Conservation (phyloP, 495 filamentous ascomycete species). For the Penicillium chermesinum region DNA sequence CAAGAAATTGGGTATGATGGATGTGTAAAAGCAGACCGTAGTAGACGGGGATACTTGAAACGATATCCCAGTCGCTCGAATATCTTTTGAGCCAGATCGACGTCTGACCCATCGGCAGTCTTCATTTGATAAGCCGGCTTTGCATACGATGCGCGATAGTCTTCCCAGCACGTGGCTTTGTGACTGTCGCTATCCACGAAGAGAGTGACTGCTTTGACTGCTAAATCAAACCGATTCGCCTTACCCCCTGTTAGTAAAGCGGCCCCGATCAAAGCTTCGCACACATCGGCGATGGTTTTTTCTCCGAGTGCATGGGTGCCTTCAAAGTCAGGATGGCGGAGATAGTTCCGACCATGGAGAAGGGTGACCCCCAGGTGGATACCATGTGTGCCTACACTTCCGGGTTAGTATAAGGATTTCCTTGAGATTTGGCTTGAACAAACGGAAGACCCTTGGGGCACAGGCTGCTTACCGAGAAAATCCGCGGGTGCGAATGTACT, state of each 20-base stretch:
- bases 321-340: slow-evolving; percentile 47
- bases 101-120: slow-evolving; percentile 44
- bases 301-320: slow-evolving; percentile 67
- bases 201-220: slow-evolving; percentile 74
- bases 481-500: slow-evolving; percentile 75
- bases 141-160: slow-evolving; percentile 68
- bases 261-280: slow-evolving; percentile 90
- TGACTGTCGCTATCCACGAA: slow-evolving; percentile 68
- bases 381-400: slow-evolving; percentile 64
- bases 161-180: slow-evolving; percentile 57
- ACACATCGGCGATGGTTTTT: slow-evolving; percentile 96
- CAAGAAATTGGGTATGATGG: slow-evolving; percentile 69
- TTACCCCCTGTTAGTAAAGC: slow-evolving; percentile 62
- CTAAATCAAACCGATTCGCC: slow-evolving; percentile 64
- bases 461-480: slow-evolving; percentile 60
- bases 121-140: slow-evolving; percentile 67
- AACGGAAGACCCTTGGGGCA: too few species aligned
- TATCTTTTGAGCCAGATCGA: slow-evolving; percentile 62
- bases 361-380: slow-evolving; percentile 70
- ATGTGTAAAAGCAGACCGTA: slow-evolving; percentile 84
- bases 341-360: slow-evolving; percentile 54
- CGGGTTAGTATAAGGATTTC: too few species aligned
- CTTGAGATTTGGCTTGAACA: too few species aligned
- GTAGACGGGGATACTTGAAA: slow-evolving; percentile 73
- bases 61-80: slow-evolving; percentile 64